Evolutionary conservation across 176 grass and related monocot species (phyloP), one percentile per base, ranked within the genome.

Genomic region (Bromus sterilis): DNA sequence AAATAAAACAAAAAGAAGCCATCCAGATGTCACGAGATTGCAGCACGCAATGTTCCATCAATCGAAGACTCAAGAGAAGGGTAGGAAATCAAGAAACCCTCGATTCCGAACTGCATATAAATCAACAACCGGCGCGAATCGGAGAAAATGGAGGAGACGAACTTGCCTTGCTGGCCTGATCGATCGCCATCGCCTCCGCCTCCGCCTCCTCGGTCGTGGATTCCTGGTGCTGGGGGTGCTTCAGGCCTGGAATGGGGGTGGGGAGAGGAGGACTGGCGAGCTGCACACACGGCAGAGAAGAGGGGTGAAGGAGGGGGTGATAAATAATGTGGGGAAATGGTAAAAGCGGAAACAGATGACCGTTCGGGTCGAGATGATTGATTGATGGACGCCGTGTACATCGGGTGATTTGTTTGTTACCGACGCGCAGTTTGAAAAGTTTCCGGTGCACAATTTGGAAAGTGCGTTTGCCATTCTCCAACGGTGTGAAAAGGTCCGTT

Each of bases 331-430:
- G 21, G n/a, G n/a, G 41, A 41, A 81, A 41, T 10, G 20, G 25
- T 34, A 30, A 62, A 80, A 42, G n/a, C 23, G 8, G 32, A 15
- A 35, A 35, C 10, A 81, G 51, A 5, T 18, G 15, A 58, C 39
- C 72, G 85, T 68, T 81, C 9, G 18, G 26, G 35, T 67, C 67
- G 59, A 86, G 78, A n/a, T n/a, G n/a, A n/a, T n/a, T 35, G 78
- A 81, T 40, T 75, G 71, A 57, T 75, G 10, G 77, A 65, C 77
- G n/a, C 9, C 31, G 30, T 9, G 28, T 6, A 7, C 39, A 11
- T 46, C 51, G 29, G 29, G 25, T 37, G 18, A 26, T 31, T n/a
- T 13, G 8, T n/a, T 75, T 29, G n/a, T 37, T 7, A 24, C n/a
- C 32, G 1, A 56, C 4, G 21, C 18, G 6, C 48, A 7, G 8